Base-by-base conservation (phyloP, 345 rosid species). In the Eucalyptus urophylla region DNA sequence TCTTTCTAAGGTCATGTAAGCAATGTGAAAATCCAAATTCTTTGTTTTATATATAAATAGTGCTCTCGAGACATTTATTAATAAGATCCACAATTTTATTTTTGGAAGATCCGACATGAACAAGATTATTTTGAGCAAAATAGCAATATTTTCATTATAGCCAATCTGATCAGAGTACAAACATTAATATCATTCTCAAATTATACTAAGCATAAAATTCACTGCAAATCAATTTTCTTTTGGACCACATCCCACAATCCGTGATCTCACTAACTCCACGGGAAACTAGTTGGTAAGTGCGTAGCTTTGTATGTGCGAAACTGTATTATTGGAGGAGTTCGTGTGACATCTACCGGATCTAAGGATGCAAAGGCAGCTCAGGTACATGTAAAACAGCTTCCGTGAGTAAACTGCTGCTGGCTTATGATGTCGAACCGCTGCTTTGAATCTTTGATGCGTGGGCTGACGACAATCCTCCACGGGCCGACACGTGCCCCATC, bases 401-500 rank as follows among this genome's bases (percentile, higher is more conserved):
- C n/a, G n/a, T n/a, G n/a, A n/a, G n/a, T n/a, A 58, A 58, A 25
- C 65, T 25, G 65, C 58, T 58, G 65, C 65, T 58, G 6, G 65
- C 65, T 69, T 16, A 69, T 16, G 44, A 69, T 17, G 43, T 69
- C 80, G 16, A 69, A 17, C 44, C 80, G 80, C 1, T 31, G 80
- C 80, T 33, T 53, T 7, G 56, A 53, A 12, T 60, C 31, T 29
- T 60, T 40, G 15, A 21, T 76, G 83, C 83, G 24, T 24, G 83
- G 43, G 83, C 29, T 7, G 47, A 76, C 83, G 83, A 76, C 83
- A 5, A 76, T 6, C 47, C 83, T 76, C 14, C 47, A 40, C 83
- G 65, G 47, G 92, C 85, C 87, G 92, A 89, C 98, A 95, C 96
- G 98, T 90, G 97, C 93, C 58, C 44, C 29, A 2, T 17, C 47